Evolutionary conservation across 371 early-diverging fungal species (phyloP), one percentile per base, ranked within the genome.

Genomic region (Mucor indicus): DNA sequence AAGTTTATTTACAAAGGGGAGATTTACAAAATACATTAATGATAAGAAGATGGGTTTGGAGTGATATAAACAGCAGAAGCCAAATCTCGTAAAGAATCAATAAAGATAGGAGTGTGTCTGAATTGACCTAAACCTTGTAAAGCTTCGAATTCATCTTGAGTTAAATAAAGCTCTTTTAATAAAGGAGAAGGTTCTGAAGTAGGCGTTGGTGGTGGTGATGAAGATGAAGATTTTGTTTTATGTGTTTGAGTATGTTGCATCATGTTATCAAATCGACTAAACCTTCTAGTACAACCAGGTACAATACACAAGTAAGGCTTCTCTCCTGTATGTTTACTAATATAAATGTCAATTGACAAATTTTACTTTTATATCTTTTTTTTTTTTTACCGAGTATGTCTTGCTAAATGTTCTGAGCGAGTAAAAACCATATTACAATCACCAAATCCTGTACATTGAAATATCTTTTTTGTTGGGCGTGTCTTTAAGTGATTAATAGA

Each of bases 231-330:
- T n/a, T n/a, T n/a, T n/a, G n/a, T n/a, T n/a, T 66, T 72, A 37
- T 79, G 79, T 0, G 79, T 79, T 22, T 74, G 72, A 9, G 77
- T 76, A 41, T 79, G 79, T 21, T 79, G 79, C 53, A 76, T 76
- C 79, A 79, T 79, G 48, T 79, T 79, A 50, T 79, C 79, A 40
- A 70, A 79, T 11, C 79, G 74, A 45, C 79, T 79, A 60, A 79
- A 79, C 35, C 62, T 69, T 4, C 79, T 60, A 13, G 66, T 64
- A 43, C 79, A 79, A 6, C 69, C 72, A 9, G 68, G 60, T 6
- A 74, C 65, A 24, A 76, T 65, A 50, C 79, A 79, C 53, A 72
- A 57, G 48, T 68, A 79, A 1, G 79, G 79, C 56, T 79, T 79
- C 63, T 79, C 79, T 19, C 79, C 79, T 6, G 79, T 79, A 40